A percentile compares a stretch with the other conserved stretches of the same genome.
Evolutionary conservation across 441 rosid genomes (phyloP).

Genomic region (Metrosideros polymorpha): DNA sequence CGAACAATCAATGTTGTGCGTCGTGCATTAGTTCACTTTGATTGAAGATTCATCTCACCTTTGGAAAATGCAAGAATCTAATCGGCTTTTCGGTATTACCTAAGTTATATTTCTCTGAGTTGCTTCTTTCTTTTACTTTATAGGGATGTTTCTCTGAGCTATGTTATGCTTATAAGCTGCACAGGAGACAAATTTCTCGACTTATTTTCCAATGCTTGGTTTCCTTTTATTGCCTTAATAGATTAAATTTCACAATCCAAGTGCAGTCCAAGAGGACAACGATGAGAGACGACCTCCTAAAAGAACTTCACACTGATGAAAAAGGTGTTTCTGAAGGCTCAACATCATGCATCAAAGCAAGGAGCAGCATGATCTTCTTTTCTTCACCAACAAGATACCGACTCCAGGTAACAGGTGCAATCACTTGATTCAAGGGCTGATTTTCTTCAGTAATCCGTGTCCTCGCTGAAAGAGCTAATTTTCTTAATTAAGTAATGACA

Average conservation of each 20-base stretch:
- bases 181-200: background rate
- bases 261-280: background rate
- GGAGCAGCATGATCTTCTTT: background rate
- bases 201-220: background rate
- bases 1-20: background rate
- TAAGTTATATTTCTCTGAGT: background rate
- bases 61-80: background rate
- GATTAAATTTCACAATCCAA: background rate
- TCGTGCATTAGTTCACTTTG: background rate
- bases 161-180: background rate
- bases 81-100: background rate
- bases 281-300: background rate
- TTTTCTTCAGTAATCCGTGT: background rate
- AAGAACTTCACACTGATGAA: background rate
- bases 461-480: background rate
- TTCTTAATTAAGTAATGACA: background rate
- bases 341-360: background rate
- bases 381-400: background rate
- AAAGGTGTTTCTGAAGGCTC: background rate
- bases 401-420: background rate
- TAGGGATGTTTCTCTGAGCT: background rate
- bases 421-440: background rate
- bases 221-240: background rate
- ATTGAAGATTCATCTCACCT: background rate
- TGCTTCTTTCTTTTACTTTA: background rate